These are phyloP conservation scores for Cercospora brassicicola DNA, from an alignment of 2,329 filamentous ascomycete genomes.

Conservation along the genomic window DNA sequence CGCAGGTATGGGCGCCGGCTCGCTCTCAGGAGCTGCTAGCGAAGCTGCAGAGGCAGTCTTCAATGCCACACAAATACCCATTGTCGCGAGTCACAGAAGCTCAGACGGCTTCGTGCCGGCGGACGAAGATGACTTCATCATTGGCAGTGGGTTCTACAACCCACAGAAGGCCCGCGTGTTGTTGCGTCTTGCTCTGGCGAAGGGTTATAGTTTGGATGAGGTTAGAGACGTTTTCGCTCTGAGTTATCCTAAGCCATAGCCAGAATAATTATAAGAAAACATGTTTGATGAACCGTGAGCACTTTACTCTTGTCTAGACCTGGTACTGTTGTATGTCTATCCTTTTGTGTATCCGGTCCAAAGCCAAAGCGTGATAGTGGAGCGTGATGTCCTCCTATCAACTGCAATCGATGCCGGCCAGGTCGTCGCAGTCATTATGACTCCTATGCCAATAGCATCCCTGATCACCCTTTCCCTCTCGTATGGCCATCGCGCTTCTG, in stretches of 20 bases:
- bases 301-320: neutral
- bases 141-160: constrained; percentile 56
- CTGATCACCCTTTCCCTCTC: neutral
- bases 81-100: constrained; percentile 55
- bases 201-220: constrained; percentile 45
- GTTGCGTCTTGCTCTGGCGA: constrained; percentile 44
- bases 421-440: neutral
- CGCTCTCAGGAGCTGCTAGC: constrained; percentile 46
- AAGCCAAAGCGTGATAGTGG: neutral
- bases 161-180: constrained; percentile 58
- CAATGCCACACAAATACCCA: constrained; percentile 49
- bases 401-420: neutral
- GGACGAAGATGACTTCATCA: constrained; percentile 32
- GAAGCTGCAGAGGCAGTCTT: constrained; percentile 48
- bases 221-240: constrained; percentile 41
- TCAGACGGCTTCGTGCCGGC: constrained; percentile 55
- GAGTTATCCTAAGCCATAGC: constrained; percentile 17
- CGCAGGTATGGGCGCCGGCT: constrained; percentile 58
- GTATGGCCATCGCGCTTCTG: neutral
- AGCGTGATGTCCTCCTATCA: neutral
- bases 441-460: neutral
- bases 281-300: neutral
- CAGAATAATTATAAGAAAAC: neutral
- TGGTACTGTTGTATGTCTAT: neutral
- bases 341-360: neutral